Base-by-base conservation (phyloP, 495 filamentous ascomycete species). In the Penicillium canariense region DNA sequence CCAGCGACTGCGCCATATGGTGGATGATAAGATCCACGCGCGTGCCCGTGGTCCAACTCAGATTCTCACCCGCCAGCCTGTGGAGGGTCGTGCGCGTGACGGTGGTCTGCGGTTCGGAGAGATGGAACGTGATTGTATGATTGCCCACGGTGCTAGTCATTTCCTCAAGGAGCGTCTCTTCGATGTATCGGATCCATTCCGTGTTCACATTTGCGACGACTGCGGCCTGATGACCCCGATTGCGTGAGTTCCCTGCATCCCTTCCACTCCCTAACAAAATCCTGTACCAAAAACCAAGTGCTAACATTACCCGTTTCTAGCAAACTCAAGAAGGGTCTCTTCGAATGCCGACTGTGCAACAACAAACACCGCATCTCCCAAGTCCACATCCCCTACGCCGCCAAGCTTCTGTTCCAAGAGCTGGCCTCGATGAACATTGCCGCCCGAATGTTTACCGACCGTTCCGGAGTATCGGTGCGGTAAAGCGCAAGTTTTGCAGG, bases 41-140 rank as follows among this genome's bases (percentile, higher is more conserved):
- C 86, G 94, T 69, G 94, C 94, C 5, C 83, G 94, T 69, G 94
- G 94, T 17, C 94, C 94, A 7, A 88, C 96, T 25, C 95, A 97
- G 78, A 99, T 99, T 61, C 80, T 99, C 70, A 99, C 94, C 0
- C 81, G 95, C 27, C 94, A 99, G 75, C 94, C 94, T n/a, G 93
- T 97, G 10, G 94, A 99, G 71, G 94, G 94, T 84, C 85, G 94
- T 79, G 95, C 94, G 0, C 82, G 94, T 77, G 94, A 99, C 71
- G 94, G 94, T 81, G 94, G 94, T 77, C 83, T 99, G 40, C 91
- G 94, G 65, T 99, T 99, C 81, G 94, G 94, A 84, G 94, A 99
- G 81, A 99, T 99, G 94, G 94, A 99, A 75, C 92, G 94, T 71
- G 94, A 99, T 82, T 99, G 94, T 75, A 97, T 99, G 95, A 97